Base-by-base conservation (phyloP, 2,329 filamentous ascomycete species). In the Thelonectria rubi region DNA sequence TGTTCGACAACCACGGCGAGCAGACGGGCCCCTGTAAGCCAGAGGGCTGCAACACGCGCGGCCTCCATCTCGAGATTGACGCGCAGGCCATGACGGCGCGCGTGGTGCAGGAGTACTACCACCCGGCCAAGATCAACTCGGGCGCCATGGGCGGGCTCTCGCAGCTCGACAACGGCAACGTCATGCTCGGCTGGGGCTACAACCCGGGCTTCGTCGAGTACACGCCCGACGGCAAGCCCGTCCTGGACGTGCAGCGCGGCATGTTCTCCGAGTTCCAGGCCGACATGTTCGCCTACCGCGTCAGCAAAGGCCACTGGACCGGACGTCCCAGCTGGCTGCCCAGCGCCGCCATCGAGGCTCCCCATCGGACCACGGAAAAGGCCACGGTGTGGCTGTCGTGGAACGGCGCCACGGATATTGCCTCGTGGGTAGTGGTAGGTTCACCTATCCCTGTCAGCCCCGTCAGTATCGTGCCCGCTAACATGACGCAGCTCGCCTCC, bases 1-100 rank as follows among this genome's bases (percentile, higher is more conserved):
- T 79, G 51, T 79, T 79, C 58, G 77, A 79, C 68, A 79, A 80
- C 66, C 76, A 78, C 47, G 71, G 65, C 45, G 73, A 77, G 64
- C 61, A 70, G 3, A 76, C 73, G 2, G 68, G 68, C 0, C 67
- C 60, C 20, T 77, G 76, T 57, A 61, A 53, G 20, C 17, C 20
- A 2, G 56, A 68, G 2, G 62, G 72, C 21, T 77, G 76, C 66
- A 51, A 58, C 12, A 65, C 72, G 17, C 69, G 74, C 14, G 74
- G 73, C 3, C 56, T 77, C 12, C 68, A 73, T 18, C 49, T 77
- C n/a, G 59, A 70, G 46, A 70, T 77, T 15, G 70, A 76, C 62
- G 47, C 64, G 30, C 57, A 60, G 11, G 62, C 58, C n/a, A 73
- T 72, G 73, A 75, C 74, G 3, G 74, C 64, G 2, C 60, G 63